Base-by-base conservation (phyloP, 2,329 filamentous ascomycete species). In the Aureobasidium pullulans region DNA sequence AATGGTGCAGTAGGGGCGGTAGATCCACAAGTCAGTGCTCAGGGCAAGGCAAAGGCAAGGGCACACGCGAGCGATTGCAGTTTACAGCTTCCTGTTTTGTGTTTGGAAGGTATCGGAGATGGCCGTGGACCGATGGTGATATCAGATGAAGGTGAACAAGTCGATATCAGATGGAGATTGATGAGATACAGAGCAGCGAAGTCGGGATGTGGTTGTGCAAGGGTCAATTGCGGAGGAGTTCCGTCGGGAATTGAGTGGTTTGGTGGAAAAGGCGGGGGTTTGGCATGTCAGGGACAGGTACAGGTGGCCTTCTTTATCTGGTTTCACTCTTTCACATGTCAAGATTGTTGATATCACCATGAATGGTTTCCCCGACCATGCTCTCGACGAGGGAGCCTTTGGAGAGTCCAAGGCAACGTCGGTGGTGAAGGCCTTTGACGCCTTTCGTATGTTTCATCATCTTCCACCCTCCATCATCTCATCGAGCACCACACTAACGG, bases 341-440 rank as follows among this genome's bases (percentile, higher is more conserved):
- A 49, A 23, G 6, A 48, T 53, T 32, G 23, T 31, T n/a, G 11
- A 43, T 15, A 23, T 2, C 44, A 50, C 47, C 28, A 94, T 96
- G 90, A 89, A 94, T 81, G 88, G 87, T 69, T 92, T 87, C 76
- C 79, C 85, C 66, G 81, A 87, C 63, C 81, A 83, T 66, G 79
- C 79, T 65, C 81, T 92, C 66, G 82, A 91, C 69, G 91, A 96
- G 68, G 87, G 88, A 72, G 78, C 84, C 64, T 96, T 96, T 76
- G 88, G 84, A 69, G 86, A 89, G 67, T 86, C 87, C 71, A 80
- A 79, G 60, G 81, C 83, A 59, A 68, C 80, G 61, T 75, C 72
- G 57, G 73, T 80, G 60, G 76, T 96, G 69, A 87, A 86, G 74
- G 91, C 93, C 61, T 99, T 99, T 75, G 94, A 99, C 79, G 93